Conservation (phyloP, 2,329 filamentous ascomycete species). For the Diaporthe nobilis region DNA sequence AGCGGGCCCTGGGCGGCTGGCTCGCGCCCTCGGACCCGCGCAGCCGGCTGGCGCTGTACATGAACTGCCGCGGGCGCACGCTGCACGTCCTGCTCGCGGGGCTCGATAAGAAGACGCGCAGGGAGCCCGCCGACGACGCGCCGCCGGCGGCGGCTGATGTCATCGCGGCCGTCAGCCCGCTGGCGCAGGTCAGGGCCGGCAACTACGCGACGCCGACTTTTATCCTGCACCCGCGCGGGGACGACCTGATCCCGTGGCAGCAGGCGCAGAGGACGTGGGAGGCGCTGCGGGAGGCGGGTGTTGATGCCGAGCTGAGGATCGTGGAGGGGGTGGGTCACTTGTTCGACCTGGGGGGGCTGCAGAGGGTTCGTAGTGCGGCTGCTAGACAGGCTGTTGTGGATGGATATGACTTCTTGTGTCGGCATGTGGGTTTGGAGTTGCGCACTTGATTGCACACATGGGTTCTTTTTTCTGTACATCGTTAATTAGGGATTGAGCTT, state of each 20-base stretch:
- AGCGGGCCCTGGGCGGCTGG: slow-evolving; percentile 27
- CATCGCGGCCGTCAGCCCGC: slow-evolving; percentile 46
- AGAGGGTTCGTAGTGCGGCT: slow-evolving; percentile 1
- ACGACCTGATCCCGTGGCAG: slow-evolving; percentile 53
- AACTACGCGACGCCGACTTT: slow-evolving; percentile 53
- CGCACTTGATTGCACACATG: not conserved
- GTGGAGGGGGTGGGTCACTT: slow-evolving; percentile 26
- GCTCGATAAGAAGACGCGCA: slow-evolving; percentile 34
- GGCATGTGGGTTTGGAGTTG: slow-evolving; percentile 13
- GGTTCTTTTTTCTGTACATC: not conserved
- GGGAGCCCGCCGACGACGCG: slow-evolving; percentile 11
- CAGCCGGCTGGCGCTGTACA: slow-evolving; percentile 48
- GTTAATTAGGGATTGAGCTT: not conserved
- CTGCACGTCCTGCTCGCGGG: slow-evolving; percentile 48
- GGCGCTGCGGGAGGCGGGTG: slow-evolving; percentile 35
- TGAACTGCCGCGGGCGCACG: slow-evolving; percentile 49
- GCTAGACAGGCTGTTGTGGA: slow-evolving; percentile 15
- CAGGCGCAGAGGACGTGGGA: slow-evolving; percentile 46
- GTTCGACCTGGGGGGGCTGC: slow-evolving; percentile 29
- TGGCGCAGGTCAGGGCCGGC: slow-evolving; percentile 50
- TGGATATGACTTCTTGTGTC: slow-evolving; percentile 4
- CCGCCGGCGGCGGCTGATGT: slow-evolving; percentile 43
- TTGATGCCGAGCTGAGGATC: slow-evolving; percentile 25
- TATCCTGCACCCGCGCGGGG: slow-evolving; percentile 49
- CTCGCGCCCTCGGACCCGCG: slow-evolving; percentile 44